Base-by-base conservation (phyloP, 345 rosid genomes). In the Melaleuca quinquenervia region DNA sequence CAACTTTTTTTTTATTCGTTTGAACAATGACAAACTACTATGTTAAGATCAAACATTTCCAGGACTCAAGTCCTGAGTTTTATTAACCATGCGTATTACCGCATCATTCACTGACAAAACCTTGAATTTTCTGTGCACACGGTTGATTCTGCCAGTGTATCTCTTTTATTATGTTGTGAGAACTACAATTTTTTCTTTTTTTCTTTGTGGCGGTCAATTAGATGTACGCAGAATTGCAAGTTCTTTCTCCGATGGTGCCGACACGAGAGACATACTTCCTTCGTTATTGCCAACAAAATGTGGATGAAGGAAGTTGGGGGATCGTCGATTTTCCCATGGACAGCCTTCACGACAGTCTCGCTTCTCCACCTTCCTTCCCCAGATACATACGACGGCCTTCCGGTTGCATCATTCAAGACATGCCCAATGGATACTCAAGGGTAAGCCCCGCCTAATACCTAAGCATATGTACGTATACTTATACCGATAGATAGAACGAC, bases 361-460 rank as follows among this genome's bases (percentile, higher is more conserved):
- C 93, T 51, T 82, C 85, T 45, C 94, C 94, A 44, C 85, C 85
- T 54, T 88, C 92, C 26, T 87, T 90, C 83, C 96, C 94, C 6
- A 80, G 90, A 32, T 94, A 93, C 87, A 92, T 88, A 88, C 94
- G 99, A 87, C 88, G 90, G 49, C 94, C 98, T 1, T 96, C 99
- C 16, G 99, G 99, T 32, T 96, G 99, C 86, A 82, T 96, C 32
- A 95, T 98, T 87, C 98, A 94, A 86, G 99, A 98, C 86, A 94
- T 98, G 97, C 98, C 99, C 60, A 96, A 96, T 88, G 99, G 99
- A 14, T 98, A 98, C 90, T 95, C 99, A 50, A 93, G 90, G 92
- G 98, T 95, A 24, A 6, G 90, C 50, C 58, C 60, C 11, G 15
- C 62, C 80, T 5, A 70, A 18, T 44, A 70, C 48, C 80, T 70